Evolutionary conservation across 2,329 filamentous ascomycete genomes (phyloP), one percentile per base, ranked within the genome.

Genomic region (Fusarium incarnatum): DNA sequence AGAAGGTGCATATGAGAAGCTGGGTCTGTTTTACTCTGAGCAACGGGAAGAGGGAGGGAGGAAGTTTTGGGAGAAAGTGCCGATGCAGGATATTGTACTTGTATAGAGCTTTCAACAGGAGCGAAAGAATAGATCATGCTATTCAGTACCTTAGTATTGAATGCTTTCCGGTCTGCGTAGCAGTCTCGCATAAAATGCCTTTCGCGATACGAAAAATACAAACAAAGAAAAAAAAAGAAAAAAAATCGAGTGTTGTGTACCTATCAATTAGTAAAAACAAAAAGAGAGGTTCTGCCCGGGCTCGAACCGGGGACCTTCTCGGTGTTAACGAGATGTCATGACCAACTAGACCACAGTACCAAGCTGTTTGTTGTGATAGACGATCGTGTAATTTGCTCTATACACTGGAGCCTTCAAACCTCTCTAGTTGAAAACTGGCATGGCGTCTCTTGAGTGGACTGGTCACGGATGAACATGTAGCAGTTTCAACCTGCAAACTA

Each of bases 331-430:
- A 37, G 34, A 37, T 37, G 34, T 37, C 34, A 37, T 37, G 34
- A 37, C 34, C 34, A 37, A 37, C 34, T 37, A 37, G 34, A 37
- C 34, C 34, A 37, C 34, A 37, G 34, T 37, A 37, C 34, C 34
- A 37, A 37, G 10, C 34, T n/a, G 34, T 11, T 37, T 37, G 18
- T 37, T 37, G 34, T 37, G 34, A 12, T n/a, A 11, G 16, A 0
- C 4, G 0, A 18, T 2, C 0, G 2, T 9, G 3, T 6, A 0
- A 18, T 34, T 6, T 10, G 15, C 15, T 34, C 8, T 18, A 34
- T 34, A 27, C 4, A 1, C 9, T 11, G 2, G 4, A 27, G 10
- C 4, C 1, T 2, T 11, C 1, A 1, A 2, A 27, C 16, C 8
- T 9, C 16, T 37, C 18, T 37, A 37, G 16, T n/a, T 16, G 6